A percentile compares a stretch with the other conserved stretches of the same genome.
phyloP scores from a whole-genome alignment of 495 filamentous ascomycete species.

The Darksidea phi region DNA sequence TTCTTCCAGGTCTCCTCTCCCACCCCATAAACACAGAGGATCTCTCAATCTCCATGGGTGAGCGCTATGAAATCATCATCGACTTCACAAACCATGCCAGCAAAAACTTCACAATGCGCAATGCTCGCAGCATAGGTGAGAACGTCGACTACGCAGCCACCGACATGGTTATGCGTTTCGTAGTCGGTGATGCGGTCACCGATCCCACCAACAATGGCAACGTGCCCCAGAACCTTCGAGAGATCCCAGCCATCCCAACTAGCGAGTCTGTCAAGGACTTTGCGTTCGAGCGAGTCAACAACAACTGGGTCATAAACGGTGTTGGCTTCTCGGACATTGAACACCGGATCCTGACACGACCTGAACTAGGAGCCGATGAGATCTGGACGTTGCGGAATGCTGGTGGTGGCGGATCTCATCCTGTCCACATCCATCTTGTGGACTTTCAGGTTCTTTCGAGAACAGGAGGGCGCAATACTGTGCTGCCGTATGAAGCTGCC shows the following conservation, averaged over 20 bases:
- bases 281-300: constrained; percentile 47
- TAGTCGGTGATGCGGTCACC: constrained; percentile 47
- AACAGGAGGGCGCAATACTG: constrained; percentile 41
- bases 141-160: constrained; percentile 51
- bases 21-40: constrained; percentile 40
- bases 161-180: constrained; percentile 55
- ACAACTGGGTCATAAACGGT: constrained; percentile 53
- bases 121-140: constrained; percentile 45
- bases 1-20: constrained; percentile 41
- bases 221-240: constrained; percentile 39
- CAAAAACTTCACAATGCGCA: constrained; percentile 51
- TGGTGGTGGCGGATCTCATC: constrained; percentile 19
- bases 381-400: constrained; percentile 49
- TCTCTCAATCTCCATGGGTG: constrained; percentile 52
- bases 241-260: constrained; percentile 38
- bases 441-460: constrained; percentile 55
- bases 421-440: constrained; percentile 59
- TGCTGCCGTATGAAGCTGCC: constrained; percentile 51
- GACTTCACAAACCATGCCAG: constrained; percentile 53
- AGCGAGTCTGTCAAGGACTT: constrained; percentile 45
- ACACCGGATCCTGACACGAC: constrained; percentile 52
- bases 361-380: constrained; percentile 50
- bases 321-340: constrained; percentile 50
- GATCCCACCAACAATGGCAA: constrained; percentile 43
- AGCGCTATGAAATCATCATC: constrained; percentile 57